Evolutionary conservation across 768 basidiomycete genomes (phyloP), one percentile per base, ranked within the genome.

Genomic region (Tricholoma hemisulphureum): DNA sequence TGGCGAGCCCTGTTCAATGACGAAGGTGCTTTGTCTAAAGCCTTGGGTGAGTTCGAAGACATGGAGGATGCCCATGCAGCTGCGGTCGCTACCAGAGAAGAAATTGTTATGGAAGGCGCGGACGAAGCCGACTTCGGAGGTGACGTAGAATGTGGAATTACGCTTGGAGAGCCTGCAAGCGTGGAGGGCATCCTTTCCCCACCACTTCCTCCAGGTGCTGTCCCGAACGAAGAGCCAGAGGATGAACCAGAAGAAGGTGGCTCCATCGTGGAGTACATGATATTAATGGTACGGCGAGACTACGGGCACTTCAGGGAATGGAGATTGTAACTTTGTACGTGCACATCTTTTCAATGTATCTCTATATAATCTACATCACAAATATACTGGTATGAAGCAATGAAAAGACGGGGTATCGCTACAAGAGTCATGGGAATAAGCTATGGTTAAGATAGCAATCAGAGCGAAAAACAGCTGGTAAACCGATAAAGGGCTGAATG

Each of bases 41-140:
- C 91, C 0, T 73, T 98, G 4, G 94, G 85, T 6, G 87, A 92
- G 55, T 89, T 89, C 52, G 95, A 96, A 63, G 95, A 98, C 66
- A 83, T 77, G 11, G 95, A 95, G 68, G 95, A 98, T 67, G 87
- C 85, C 0, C 81, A 81, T 61, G 95, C 95, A 5, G 93, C 94
- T 6, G 79, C 79, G 14, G 73, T 93, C 13, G 94, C 94, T 1
- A 84, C 86, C 21, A 76, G 80, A 45, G 91, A 92, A 72, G 91
- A 86, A 64, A 78, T 83, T 29, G 84, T 77, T 3, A 74, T 89
- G 55, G 88, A 86, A 46, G 91, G 89, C 29, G 91, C 88, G 28
- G 91, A 93, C 61, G 85, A 90, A 64, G 83, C 82, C 4, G 94
- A 95, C 62, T 91, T 94, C 65, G 85, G 77, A 34, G 81, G 74